These are phyloP conservation scores for Phialocephala subalpina DNA, from an alignment of 2,329 filamentous ascomycete genomes.

Conservation along the genomic window DNA sequence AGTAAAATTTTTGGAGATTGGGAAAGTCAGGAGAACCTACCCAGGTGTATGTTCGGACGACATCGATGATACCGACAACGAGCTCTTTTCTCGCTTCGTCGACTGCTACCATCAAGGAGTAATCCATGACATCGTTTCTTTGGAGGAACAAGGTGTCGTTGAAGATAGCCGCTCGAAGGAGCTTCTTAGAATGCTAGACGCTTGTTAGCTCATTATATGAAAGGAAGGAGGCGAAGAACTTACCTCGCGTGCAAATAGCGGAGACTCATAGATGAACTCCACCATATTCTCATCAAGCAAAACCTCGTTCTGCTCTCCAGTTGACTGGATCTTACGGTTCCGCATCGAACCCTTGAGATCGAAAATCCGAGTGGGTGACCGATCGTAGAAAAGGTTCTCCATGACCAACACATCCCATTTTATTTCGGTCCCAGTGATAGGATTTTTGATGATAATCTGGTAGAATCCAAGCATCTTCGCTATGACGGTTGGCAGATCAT, in stretches of 20 bases:
- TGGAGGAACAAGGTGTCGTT: constrained; percentile 97
- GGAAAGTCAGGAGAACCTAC: constrained; percentile 18
- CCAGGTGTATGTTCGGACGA: constrained; percentile 98
- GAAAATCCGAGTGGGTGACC: constrained; percentile 87
- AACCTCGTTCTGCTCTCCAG: constrained; percentile 95
- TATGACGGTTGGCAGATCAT: constrained; percentile 93
- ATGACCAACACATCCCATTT: constrained; percentile 95
- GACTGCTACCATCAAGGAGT: constrained; percentile 97
- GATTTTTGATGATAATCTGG: constrained; percentile 96
- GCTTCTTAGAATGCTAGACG: constrained; percentile 81
- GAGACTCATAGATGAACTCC: constrained; percentile 97
- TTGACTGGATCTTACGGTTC: constrained; percentile 95
- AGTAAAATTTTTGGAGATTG: background rate
- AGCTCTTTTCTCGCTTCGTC: constrained; percentile 88
- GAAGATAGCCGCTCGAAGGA: constrained; percentile 90
- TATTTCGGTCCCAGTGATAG: constrained; percentile 88
- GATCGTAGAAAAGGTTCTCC: constrained; percentile 98
- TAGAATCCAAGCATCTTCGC: constrained; percentile 99
- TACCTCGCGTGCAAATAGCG: constrained; percentile 85
- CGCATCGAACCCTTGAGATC: constrained; percentile 99
- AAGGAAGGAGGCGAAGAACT: background rate
- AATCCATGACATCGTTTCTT: constrained; percentile 98
- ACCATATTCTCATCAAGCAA: constrained; percentile 98
- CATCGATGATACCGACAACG: constrained; percentile 97
- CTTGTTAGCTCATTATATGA: constrained; percentile 7